Conservation (phyloP, 768 basidiomycete species). For the Pholiota molesta region DNA sequence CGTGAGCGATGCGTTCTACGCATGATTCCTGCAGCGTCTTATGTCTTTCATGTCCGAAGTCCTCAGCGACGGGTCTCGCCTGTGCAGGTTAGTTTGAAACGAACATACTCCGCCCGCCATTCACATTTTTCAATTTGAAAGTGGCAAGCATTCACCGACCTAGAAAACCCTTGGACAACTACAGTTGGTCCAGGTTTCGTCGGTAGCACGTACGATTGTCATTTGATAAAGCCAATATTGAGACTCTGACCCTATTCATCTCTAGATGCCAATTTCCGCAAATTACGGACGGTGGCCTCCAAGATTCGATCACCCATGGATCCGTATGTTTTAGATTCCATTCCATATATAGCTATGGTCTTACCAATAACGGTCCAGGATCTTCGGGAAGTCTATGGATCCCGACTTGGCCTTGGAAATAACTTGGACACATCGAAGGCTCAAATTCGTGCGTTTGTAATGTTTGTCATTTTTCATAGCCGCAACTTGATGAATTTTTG, state of each 20-base stretch:
- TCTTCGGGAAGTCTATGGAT: constrained; percentile 46
- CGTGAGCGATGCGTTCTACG: constrained; percentile 18
- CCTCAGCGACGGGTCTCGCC: constrained; percentile 31
- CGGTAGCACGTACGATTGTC: constrained; percentile 38
- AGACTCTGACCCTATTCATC: not conserved
- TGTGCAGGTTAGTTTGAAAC: constrained; percentile 32
- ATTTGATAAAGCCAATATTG: not conserved
- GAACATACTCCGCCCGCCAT: not conserved
- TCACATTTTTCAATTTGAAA: constrained; percentile 16
- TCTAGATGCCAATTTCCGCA: constrained; percentile 53
- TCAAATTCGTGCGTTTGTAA: constrained; percentile 37
- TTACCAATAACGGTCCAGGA: constrained; percentile 30
- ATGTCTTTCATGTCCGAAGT: constrained; percentile 9
- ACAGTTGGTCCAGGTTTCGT: constrained; percentile 48
- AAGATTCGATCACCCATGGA: constrained; percentile 49
- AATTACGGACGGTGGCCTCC: constrained; percentile 46
- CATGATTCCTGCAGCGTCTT: not conserved
- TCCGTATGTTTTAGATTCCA: constrained; percentile 26
- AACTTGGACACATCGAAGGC: constrained; percentile 34
- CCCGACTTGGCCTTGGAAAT: constrained; percentile 38
- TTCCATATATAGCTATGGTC: no score
- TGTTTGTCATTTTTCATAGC: not conserved
- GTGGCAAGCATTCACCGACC: constrained; percentile 45
- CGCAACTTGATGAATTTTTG: not conserved
- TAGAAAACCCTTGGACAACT: constrained; percentile 45